These are phyloP conservation scores for Hypoxylon sp. DNA, from an alignment of 2,329 filamentous ascomycete genomes.

Conservation along the genomic window DNA sequence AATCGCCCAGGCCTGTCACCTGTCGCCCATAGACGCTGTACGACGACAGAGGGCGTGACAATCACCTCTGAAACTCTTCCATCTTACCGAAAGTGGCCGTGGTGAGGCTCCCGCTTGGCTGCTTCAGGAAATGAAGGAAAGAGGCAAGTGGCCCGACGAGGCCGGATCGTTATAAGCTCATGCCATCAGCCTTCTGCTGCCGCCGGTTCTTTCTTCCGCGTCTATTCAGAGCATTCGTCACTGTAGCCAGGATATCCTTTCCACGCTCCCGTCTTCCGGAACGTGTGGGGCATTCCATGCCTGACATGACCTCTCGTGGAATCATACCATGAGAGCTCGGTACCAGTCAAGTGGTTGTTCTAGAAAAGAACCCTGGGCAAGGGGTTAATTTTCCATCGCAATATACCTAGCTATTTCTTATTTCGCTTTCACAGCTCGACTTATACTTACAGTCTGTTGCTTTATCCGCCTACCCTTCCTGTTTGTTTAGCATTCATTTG, in stretches of 20 bases:
- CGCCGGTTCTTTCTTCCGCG: constrained; percentile 38
- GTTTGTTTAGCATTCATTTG: constrained; percentile 50
- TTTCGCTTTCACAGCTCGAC: constrained; percentile 38
- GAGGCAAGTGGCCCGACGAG: constrained; percentile 41
- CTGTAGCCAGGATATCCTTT: constrained; percentile 44
- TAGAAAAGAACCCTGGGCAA: constrained; percentile 22
- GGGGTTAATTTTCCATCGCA: constrained; percentile 33
- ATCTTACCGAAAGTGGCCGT: constrained; percentile 40
- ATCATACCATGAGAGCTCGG: constrained; percentile 29
- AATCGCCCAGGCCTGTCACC: constrained; percentile 42
- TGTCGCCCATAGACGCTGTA: constrained; percentile 52
- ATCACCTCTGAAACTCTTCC: constrained; percentile 51
- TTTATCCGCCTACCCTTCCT: constrained; percentile 47
- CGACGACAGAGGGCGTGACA: constrained; percentile 46
- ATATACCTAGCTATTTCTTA: constrained; percentile 22
- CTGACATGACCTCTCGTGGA: constrained; percentile 30
- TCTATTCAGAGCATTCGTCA: constrained; percentile 34
- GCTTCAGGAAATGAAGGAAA: constrained; percentile 33
- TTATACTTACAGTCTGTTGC: constrained; percentile 34
- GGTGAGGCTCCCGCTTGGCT: constrained; percentile 41
- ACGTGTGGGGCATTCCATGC: constrained; percentile 48
- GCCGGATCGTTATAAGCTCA: constrained; percentile 41
- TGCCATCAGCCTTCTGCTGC: constrained; percentile 46
- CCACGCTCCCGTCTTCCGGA: constrained; percentile 46
- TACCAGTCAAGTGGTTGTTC: constrained; percentile 27